These are phyloP conservation scores for Penicillium angulare DNA, from an alignment of 495 filamentous ascomycete species.

Conservation along the genomic window DNA sequence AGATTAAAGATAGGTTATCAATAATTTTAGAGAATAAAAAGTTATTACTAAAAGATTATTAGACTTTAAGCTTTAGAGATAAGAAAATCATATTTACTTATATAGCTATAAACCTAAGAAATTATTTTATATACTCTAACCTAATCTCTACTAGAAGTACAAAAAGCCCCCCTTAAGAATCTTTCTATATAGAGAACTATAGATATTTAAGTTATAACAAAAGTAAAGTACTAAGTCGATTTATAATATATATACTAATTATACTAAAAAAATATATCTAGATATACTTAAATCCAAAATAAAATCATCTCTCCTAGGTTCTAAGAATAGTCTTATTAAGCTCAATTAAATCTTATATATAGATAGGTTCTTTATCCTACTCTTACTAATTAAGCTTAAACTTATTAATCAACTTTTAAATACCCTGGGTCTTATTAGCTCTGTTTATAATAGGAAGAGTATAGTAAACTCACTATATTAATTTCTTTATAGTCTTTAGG, in stretches of 20 bases:
- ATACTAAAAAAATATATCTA: slow-evolving; percentile 17
- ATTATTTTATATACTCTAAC: slow-evolving; percentile 9
- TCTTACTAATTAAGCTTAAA: slow-evolving; percentile 10
- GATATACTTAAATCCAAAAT: slow-evolving; percentile 22
- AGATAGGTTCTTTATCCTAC: slow-evolving; percentile 16
- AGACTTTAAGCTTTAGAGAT: background rate
- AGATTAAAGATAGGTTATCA: slow-evolving; percentile 10
- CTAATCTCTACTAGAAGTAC: slow-evolving; percentile 11
- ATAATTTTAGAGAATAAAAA: slow-evolving; percentile 18
- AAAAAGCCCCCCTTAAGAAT: slow-evolving; percentile 12
- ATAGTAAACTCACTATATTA: slow-evolving; percentile 5
- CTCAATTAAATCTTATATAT: slow-evolving; percentile 21
- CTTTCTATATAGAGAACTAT: slow-evolving; percentile 19
- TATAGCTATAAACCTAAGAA: slow-evolving; percentile 14
- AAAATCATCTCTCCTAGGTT: slow-evolving; percentile 22
- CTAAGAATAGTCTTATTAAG: slow-evolving; percentile 23
- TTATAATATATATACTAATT: slow-evolving; percentile 19
- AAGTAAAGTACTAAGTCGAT: slow-evolving; percentile 16
- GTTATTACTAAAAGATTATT: slow-evolving; percentile 1
- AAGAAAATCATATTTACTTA: background rate
- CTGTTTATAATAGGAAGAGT: background rate
- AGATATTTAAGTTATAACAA: slow-evolving; percentile 24
- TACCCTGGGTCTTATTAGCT: slow-evolving; percentile 12
- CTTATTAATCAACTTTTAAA: slow-evolving; percentile 16
- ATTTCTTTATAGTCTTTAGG: slow-evolving; percentile 9